Evolutionary conservation across 2,329 filamentous ascomycete genomes (phyloP), one percentile per base, ranked within the genome.

Genomic region (Trichoderma koningii): DNA sequence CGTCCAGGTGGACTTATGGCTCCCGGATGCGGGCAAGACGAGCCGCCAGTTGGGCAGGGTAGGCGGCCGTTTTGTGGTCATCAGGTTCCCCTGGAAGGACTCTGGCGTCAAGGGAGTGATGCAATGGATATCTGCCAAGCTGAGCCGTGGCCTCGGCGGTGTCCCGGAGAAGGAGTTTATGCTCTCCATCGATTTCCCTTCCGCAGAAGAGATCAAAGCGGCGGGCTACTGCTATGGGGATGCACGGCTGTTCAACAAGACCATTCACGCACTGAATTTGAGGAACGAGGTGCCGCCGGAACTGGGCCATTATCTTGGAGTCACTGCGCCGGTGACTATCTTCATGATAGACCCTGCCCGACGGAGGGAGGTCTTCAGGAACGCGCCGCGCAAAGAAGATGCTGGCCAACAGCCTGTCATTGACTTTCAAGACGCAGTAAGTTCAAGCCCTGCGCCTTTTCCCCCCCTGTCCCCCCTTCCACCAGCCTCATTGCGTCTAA

Each of bases 391-490:
- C 17, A 81, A 82, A 68, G 82, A 83, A 7, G 81, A 82, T 3
- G 79, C 87, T 0, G 87, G 87, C 0, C 89, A 88, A 69, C 85
- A 89, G 71, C 85, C 88, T 1, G 79, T 85, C 6, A 83, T 89
- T 14, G 87, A 87, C 56, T 91, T 91, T 72, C 86, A 89, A 67
- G 90, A 92, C 73, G 86, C 86, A 51, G 88, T 89, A 52, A 21
- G 63, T 56, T 56, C 42, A 41, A 34, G 41, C 23, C 15, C 51
- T 56, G 51, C 63, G 15, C 19, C 26, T 7, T 34, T 41, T 44
- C 47, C 38, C 30, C 23, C 38, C 12, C 41, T 48, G 12, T 9
- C 7, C 2, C 34, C 34, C 34, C 34, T 38, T 38, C 10, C 34
- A 14, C 14, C 21, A 19, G 34, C 23, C 23, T 26, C 26, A 44